A percentile compares a stretch with the other conserved stretches of the same genome.
phyloP scores from a whole-genome alignment of 1,284 basidiomycete genomes.

The Cutaneotrichosporon cyanovorans region DNA sequence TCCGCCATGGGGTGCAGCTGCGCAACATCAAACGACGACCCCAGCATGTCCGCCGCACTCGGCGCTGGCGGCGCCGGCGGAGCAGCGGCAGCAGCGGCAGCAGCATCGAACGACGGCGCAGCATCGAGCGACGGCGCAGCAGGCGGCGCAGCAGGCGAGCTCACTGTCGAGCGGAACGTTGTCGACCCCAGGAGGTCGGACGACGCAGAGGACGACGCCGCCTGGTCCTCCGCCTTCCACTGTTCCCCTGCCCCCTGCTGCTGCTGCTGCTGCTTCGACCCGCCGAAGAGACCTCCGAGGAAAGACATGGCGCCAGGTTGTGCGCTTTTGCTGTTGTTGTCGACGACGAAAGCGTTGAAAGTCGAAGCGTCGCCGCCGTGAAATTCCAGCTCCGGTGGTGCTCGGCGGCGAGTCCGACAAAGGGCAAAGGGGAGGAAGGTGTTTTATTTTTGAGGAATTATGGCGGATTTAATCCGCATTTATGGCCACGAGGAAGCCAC shows the following conservation, averaged over 20 bases:
- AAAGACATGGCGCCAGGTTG: conserved; percentile 33
- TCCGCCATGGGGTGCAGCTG: conserved; percentile 84
- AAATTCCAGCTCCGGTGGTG: background rate
- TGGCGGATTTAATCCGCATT: no score
- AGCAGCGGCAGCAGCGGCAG: conserved; percentile 10
- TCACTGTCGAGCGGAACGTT: conserved; percentile 31
- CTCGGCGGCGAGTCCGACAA: no score
- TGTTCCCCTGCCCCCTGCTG: conserved; percentile 9
- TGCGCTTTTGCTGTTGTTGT: no score
- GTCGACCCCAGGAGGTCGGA: conserved; percentile 38
- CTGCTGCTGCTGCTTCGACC: conserved; percentile 12
- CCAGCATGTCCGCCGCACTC: conserved; percentile 74
- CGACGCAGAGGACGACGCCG: conserved; percentile 23
- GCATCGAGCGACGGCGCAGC: conserved; percentile 7
- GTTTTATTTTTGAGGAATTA: no score
- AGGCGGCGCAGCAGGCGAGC: conserved; percentile 15
- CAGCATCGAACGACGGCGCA: no score
- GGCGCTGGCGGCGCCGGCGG: conserved; percentile 21
- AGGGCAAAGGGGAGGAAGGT: no score
- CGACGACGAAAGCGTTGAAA: no score
- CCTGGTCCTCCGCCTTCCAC: no score
- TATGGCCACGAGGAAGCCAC: no score
- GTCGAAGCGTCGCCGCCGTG: background rate
- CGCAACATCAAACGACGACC: conserved; percentile 76
- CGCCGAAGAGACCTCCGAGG: conserved; percentile 37